Evolutionary conservation across 306 rosid species (phyloP).

Genomic region (Dryas octopetala): DNA sequence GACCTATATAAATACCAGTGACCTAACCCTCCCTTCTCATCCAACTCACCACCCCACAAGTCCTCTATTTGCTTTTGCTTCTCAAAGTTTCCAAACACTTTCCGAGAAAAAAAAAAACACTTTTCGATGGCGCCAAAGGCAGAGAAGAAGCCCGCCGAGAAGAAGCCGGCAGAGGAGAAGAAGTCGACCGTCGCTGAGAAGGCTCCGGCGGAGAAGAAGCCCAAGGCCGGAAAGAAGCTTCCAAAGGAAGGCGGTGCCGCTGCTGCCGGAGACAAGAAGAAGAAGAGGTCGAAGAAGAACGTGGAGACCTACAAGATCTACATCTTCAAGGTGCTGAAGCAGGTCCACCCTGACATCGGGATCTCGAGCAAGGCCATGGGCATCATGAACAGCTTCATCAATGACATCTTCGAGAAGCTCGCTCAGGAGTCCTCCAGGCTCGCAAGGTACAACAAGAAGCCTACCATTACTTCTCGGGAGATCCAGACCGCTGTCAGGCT

Average conservation of each 20-base stretch:
- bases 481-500: conserved; percentile 76
- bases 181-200: conserved; percentile 44
- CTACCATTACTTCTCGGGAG: conserved; percentile 71
- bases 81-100: not conserved
- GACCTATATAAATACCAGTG: not conserved
- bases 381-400: conserved; percentile 77
- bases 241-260: conserved; percentile 57
- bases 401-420: conserved; percentile 78
- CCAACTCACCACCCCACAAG: not conserved
- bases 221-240: conserved; percentile 76
- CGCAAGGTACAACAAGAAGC: conserved; percentile 73
- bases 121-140: conserved; percentile 68
- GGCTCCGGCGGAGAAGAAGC: conserved; percentile 67
- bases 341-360: conserved; percentile 82
- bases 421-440: conserved; percentile 69
- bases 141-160: conserved; percentile 77
- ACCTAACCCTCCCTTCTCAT: accelerated
- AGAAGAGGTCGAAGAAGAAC: conserved; percentile 66
- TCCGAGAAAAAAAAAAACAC: not conserved
- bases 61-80: not conserved
- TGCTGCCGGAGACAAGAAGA: conserved; percentile 57
- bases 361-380: conserved; percentile 88
- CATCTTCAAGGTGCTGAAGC: conserved; percentile 80
- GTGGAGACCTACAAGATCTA: conserved; percentile 72
- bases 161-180: conserved; percentile 55